A percentile compares a stretch with the other conserved stretches of the same genome.
Evolutionary conservation across 345 rosid species (phyloP).

Genomic region (Salix brachista): DNA sequence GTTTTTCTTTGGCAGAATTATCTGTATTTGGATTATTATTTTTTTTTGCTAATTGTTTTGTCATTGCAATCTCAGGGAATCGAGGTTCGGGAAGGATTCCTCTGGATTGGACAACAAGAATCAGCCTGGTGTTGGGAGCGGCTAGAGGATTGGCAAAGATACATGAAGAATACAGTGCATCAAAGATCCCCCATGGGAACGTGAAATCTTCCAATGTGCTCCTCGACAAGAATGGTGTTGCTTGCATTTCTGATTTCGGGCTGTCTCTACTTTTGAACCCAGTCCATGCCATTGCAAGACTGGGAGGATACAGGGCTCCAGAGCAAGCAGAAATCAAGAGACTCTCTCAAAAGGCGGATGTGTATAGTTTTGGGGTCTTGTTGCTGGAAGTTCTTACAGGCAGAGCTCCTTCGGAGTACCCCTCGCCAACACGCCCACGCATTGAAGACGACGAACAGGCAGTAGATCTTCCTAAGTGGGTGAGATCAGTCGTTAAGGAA

Average conservation of each 20-base stretch:
- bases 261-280: constrained; percentile 79
- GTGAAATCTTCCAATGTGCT: constrained; percentile 77
- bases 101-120: constrained; percentile 95
- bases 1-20: not conserved
- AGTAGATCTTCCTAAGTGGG: constrained; percentile 88
- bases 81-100: constrained; percentile 91
- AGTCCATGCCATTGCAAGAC: constrained; percentile 73
- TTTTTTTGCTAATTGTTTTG: not conserved
- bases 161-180: constrained; percentile 57
- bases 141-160: constrained; percentile 81
- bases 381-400: constrained; percentile 85
- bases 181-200: constrained; percentile 84
- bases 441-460: constrained; percentile 53
- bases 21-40: not conserved
- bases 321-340: constrained; percentile 78
- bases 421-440: constrained; percentile 62
- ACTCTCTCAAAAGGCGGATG: constrained; percentile 83
- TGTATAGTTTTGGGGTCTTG: constrained; percentile 82
- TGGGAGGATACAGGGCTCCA: constrained; percentile 94
- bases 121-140: constrained; percentile 79
- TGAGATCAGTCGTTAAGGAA: constrained; percentile 86
- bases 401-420: constrained; percentile 64
- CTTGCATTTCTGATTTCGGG: constrained; percentile 84
- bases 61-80: constrained; percentile 41
- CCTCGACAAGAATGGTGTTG: constrained; percentile 80